phyloP scores from a whole-genome alignment of 2,329 filamentous ascomycete genomes.

The Camillea tinctor region DNA sequence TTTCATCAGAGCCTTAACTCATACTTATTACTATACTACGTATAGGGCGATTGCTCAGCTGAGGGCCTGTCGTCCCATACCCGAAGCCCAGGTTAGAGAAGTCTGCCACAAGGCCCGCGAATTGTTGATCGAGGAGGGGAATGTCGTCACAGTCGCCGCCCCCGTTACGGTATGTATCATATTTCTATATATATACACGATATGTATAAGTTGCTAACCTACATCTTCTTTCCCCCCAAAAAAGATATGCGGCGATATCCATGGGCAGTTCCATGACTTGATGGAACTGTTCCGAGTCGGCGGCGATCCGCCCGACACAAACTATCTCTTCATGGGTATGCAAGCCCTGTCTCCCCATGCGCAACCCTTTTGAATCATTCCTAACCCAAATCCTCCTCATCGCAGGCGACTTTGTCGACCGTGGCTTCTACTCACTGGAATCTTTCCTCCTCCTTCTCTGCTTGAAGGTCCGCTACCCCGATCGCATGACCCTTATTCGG shows the following conservation, averaged over 20 bases:
- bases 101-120: conserved; percentile 96
- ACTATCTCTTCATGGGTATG: conserved; percentile 93
- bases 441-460: conserved; percentile 93
- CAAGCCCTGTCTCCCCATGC: not conserved
- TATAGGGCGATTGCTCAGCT: conserved; percentile 88
- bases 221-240: too few species aligned
- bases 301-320: conserved; percentile 90
- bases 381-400: conserved; percentile 17
- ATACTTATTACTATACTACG: conserved; percentile 13
- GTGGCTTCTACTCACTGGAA: conserved; percentile 96
- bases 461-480: conserved; percentile 94
- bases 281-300: conserved; percentile 97
- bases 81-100: conserved; percentile 91
- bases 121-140: conserved; percentile 94
- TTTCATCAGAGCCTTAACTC: not conserved
- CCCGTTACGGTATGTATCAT: conserved; percentile 73
- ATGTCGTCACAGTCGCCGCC: conserved; percentile 92
- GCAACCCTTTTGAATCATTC: not conserved
- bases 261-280: conserved; percentile 93
- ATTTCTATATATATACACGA: not conserved
- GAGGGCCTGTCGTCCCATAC: conserved; percentile 92
- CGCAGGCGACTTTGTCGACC: conserved; percentile 90
- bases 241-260: conserved; percentile 95
- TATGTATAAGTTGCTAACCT: conserved; percentile 11
- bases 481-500: conserved; percentile 93